Evolutionary conservation across 1,284 basidiomycete genomes (phyloP), one percentile per base, ranked within the genome.

Genomic region (Kwoniella shivajii): DNA sequence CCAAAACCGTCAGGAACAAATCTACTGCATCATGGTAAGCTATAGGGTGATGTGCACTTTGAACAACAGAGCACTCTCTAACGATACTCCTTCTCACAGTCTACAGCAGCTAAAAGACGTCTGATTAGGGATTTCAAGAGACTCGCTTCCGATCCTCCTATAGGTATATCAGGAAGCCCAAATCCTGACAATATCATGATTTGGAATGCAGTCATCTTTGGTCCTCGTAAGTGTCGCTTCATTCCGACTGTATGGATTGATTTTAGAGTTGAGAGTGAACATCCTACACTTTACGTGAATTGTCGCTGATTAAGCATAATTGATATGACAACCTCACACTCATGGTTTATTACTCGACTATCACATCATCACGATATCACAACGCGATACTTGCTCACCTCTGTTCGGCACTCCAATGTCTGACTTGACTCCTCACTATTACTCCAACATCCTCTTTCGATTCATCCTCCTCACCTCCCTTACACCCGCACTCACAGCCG

Each of bases 161-260:
- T 91, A 56, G 95, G 95, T 10, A 93, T 98, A 68, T 94, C 91
- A 13, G 95, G 95, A 26, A 93, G 92, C 66, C 95, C 95, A 70
- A 94, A 92, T 75, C 88, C 92, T 0, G 95, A 98, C 78, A 98
- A 98, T 76, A 95, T 99, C 77, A 95, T 98, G 91, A 83, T 98
- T 11, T 99, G 95, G 95, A 98, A 99, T 73, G 95, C 95, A 1
- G 95, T 99, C 64, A 99, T 99, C 67, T 98, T 99, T 74, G 95
- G 95, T 0, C 95, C 95, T 77, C 89, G 93, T 92, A 58, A 69
- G 87, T 80, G 7, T 37, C n/a, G 27, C 42, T n/a, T n/a, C n/a
- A n/a, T n/a, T n/a, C n/a, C n/a, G n/a, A n/a, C n/a, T n/a, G n/a
- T n/a, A n/a, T n/a, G 9, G 38, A n/a, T 14, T 37, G 18, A 26